phyloP scores from a whole-genome alignment of 306 rosid genomes.

The Medicago ruthenica region DNA sequence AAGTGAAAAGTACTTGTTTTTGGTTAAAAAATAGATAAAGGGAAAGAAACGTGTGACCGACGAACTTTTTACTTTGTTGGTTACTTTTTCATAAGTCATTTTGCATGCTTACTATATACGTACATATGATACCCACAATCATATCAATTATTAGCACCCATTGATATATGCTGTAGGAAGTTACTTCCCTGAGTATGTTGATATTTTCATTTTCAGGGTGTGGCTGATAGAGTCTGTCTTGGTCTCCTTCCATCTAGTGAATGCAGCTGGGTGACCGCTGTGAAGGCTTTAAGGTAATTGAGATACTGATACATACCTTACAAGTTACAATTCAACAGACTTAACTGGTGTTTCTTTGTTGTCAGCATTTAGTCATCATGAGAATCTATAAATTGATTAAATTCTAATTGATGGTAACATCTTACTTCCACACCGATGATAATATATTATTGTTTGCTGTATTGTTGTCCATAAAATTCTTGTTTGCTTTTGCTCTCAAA shows the following conservation, averaged over 20 bases:
- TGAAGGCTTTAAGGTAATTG: conserved; percentile 80
- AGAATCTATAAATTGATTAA: not conserved
- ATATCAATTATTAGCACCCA: conserved; percentile 5
- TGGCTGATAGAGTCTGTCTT: conserved; percentile 92
- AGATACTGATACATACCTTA: conserved; percentile 8
- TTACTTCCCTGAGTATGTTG: conserved; percentile 16
- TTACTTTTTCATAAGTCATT: conserved; percentile 22
- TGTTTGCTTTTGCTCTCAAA: conserved; percentile 32
- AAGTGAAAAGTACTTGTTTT: conserved; percentile 23
- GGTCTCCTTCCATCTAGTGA: conserved; percentile 95
- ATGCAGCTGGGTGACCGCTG: conserved; percentile 87
- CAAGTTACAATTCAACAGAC: not conserved
- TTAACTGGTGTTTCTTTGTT: conserved; percentile 10
- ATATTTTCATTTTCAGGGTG: conserved; percentile 56
- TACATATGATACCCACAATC: not conserved
- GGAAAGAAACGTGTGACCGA: conserved; percentile 8
- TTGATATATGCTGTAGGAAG: conserved; percentile 13
- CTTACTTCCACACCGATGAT: not conserved
- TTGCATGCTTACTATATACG: conserved; percentile 11
- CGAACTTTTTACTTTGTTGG: conserved; percentile 21
- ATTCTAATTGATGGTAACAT: conserved; percentile 4
- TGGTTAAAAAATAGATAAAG: not conserved
- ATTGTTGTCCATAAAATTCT: conserved; percentile 6
- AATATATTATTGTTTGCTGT: conserved; percentile 18
- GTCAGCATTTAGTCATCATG: conserved; percentile 24